Percentiles rank a stretch among this genome's conserved stretches.
Conservation (phyloP, 768 basidiomycete species). For the Calocybe cyanea region DNA sequence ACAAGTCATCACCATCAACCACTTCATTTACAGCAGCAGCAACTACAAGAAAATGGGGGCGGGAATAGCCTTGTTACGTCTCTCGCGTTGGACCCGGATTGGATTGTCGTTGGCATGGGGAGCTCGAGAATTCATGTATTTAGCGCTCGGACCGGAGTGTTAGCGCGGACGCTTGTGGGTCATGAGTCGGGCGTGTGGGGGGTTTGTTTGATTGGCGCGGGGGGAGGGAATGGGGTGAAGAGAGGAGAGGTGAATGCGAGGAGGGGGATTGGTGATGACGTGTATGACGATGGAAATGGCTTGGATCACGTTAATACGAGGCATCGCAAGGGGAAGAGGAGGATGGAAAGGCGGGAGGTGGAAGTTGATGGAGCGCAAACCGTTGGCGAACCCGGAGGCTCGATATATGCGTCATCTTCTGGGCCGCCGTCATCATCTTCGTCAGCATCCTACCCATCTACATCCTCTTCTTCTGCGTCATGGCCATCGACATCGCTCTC, state of each 20-base stretch:
- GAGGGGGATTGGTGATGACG: too few relatives aligned
- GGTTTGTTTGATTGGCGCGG: slow-evolving; percentile 10
- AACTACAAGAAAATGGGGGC: neutral
- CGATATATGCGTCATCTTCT: too few relatives aligned
- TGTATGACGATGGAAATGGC: too few relatives aligned
- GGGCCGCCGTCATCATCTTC: slow-evolving; percentile 1
- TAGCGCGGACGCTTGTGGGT: slow-evolving; percentile 44
- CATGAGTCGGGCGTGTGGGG: slow-evolving; percentile 12
- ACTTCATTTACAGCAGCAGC: slow-evolving; percentile 19
- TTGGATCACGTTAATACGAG: too few relatives aligned
- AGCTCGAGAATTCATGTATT: slow-evolving; percentile 85
- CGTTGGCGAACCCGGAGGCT: too few relatives aligned
- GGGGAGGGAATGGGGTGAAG: neutral
- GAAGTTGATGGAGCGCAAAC: neutral
- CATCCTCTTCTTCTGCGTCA: slow-evolving; percentile 86
- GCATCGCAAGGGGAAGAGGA: neutral
- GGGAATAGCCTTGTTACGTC: slow-evolving; percentile 78
- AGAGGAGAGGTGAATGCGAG: neutral
- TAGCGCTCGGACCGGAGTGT: slow-evolving; percentile 71
- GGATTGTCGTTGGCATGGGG: slow-evolving; percentile 86
- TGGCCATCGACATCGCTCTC: too few relatives aligned
- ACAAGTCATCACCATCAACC: slow-evolving; percentile 85
- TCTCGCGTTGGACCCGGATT: slow-evolving; percentile 76
- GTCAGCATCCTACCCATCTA: slow-evolving; percentile 37
- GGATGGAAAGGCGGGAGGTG: neutral